Base-by-base conservation (phyloP, 176 grass and related monocot genomes). In the Hyparrhenia diplandra region DNA sequence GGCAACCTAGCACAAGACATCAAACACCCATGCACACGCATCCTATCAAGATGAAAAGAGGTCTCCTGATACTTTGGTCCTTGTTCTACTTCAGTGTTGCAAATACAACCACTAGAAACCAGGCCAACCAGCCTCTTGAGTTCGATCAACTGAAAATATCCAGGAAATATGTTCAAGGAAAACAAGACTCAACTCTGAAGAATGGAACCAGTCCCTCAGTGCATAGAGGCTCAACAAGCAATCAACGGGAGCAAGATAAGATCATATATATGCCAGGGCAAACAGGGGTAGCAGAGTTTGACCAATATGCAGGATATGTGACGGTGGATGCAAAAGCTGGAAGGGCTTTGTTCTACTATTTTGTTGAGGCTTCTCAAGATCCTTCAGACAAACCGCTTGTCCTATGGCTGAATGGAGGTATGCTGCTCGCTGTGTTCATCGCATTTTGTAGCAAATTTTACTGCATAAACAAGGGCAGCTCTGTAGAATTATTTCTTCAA, bases 381-480 rank as follows among this genome's bases (percentile, higher is more conserved):
- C 51, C 85, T 55, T 76, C 28, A 14, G 69, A 81, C 25, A 85
- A 89, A 81, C 90, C 93, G 1, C 79, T 95, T 54, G 87, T 92
- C 79, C 69, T 95, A 68, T 95, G 93, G 93, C 78, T 92, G 13
- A 95, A 95, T 59, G 93, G 93, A 92, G 90, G 90, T 92, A 83
- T 41, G 81, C 31, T 29, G 25, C 27, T 79, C 16, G 5, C 58
- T 40, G 4, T 42, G 32, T 67, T 69, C 27, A 41, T 41, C 18
- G 39, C 83, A 41, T 64, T 36, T 40, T 35, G 7, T 51, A 71
- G 42, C 35, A 14, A 13, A 64, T 39, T 85, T 60, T 69, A 52
- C 71, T 76, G 54, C 63, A 81, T 82, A 34, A 80, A 58, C n/a
- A 77, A n/a, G 14, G 21, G n/a, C 49, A 81, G 60, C 45, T 13